These are phyloP conservation scores for Leucosporidium creatinivorum DNA, from an alignment of 768 basidiomycete species.

Conservation along the genomic window DNA sequence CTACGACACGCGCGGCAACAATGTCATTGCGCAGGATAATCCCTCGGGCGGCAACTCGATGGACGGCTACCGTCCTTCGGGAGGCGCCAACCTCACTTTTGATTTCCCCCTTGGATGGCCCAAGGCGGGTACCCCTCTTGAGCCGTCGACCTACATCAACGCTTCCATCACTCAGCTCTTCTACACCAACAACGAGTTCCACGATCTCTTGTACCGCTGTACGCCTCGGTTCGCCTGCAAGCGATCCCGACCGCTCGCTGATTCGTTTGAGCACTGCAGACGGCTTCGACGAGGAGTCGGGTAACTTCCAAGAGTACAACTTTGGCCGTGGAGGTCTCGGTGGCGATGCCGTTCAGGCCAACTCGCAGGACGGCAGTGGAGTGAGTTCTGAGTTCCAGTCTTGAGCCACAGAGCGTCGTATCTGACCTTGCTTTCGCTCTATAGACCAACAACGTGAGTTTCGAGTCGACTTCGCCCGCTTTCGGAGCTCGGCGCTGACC, in stretches of 20 bases:
- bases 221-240: neutral
- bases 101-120: constrained; percentile 64
- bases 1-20: constrained; percentile 62
- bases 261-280: constrained; percentile 38
- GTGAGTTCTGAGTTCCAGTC: neutral
- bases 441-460: constrained; percentile 10
- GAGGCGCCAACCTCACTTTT: constrained; percentile 52
- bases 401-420: too few relatives aligned
- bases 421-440: too few relatives aligned
- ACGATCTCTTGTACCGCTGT: constrained; percentile 48
- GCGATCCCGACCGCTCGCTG: neutral
- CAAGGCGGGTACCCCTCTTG: constrained; percentile 51
- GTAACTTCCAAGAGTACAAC: constrained; percentile 96
- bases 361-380: constrained; percentile 91
- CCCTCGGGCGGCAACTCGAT: constrained; percentile 66
- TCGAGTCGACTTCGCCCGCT: neutral
- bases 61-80: constrained; percentile 75
- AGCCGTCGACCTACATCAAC: constrained; percentile 68
- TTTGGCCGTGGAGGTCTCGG: constrained; percentile 82
- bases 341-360: constrained; percentile 83
- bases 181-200: constrained; percentile 47
- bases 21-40: constrained; percentile 90
- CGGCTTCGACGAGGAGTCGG: constrained; percentile 82
- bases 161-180: constrained; percentile 56
- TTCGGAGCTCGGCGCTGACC: neutral